Conservation (phyloP, 2,329 filamentous ascomycete genomes). For the Metarhizium brunneum region DNA sequence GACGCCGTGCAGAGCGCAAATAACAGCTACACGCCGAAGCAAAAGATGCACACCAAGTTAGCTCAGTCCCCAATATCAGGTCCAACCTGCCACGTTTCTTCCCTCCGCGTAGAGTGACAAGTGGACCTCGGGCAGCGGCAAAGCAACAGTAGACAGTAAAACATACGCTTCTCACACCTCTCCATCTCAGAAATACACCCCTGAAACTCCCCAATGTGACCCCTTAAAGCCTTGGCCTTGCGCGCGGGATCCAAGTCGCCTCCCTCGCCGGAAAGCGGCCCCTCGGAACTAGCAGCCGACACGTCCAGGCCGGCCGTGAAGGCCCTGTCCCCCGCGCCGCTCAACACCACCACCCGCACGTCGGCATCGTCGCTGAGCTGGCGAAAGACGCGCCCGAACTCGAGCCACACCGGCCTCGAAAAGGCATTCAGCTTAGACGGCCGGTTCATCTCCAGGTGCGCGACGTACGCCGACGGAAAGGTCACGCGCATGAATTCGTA, state of each 20-base stretch:
- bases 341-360: constrained; percentile 70
- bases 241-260: constrained; percentile 49
- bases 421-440: constrained; percentile 85
- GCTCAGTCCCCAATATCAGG: background rate
- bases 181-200: constrained; percentile 67
- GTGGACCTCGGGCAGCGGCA: background rate
- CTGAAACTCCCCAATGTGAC: constrained; percentile 73
- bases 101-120: constrained; percentile 16
- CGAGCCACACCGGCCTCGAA: constrained; percentile 74
- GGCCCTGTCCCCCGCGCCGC: constrained; percentile 70
- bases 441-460: constrained; percentile 88
- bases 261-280: constrained; percentile 27
- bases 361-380: constrained; percentile 62
- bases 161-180: constrained; percentile 72
- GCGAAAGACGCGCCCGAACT: constrained; percentile 64
- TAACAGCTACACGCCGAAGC: constrained; percentile 48
- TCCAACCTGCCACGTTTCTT: constrained; percentile 8
- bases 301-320: constrained; percentile 87
- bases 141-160: background rate
- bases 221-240: constrained; percentile 50
- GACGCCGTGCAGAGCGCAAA: constrained; percentile 72
- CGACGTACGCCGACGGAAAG: constrained; percentile 64
- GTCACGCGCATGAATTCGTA: constrained; percentile 65
- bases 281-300: constrained; percentile 51
- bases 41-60: background rate